Evolutionary conservation across 2,329 filamentous ascomycete genomes (phyloP).

Genomic region (Talaromyces rugulosus): DNA sequence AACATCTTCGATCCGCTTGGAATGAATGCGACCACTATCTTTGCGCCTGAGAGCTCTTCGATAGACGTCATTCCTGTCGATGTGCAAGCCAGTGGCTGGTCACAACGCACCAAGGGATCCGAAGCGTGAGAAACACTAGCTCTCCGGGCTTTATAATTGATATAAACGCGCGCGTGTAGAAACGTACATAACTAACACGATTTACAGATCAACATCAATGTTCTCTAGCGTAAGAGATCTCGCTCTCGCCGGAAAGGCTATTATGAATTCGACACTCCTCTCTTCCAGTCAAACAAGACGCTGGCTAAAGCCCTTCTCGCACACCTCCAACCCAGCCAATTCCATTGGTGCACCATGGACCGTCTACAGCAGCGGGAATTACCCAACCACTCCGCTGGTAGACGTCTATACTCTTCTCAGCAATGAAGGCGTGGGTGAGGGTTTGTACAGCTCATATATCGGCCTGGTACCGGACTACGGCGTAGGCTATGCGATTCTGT

Average conservation of each 20-base stretch:
- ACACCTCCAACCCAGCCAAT: slow-evolving; percentile 30
- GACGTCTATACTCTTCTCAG: slow-evolving; percentile 30
- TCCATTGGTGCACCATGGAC: slow-evolving; percentile 37
- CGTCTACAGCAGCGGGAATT: slow-evolving; percentile 24
- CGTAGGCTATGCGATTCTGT: not conserved
- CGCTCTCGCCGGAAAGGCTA: slow-evolving; percentile 29
- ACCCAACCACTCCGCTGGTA: slow-evolving; percentile 20
- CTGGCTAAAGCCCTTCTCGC: slow-evolving; percentile 40
- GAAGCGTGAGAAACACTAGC: not conserved
- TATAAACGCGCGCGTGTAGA: too few species aligned
- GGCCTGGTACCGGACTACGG: not conserved
- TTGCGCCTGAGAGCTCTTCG: not conserved
- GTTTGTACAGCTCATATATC: not conserved
- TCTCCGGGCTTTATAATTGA: not conserved
- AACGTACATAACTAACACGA: not conserved
- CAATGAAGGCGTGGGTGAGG: not conserved
- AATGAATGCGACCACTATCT: not conserved
- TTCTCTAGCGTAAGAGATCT: not conserved
- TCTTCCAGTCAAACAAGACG: slow-evolving; percentile 28
- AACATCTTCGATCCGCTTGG: not conserved
- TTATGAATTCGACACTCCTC: slow-evolving; percentile 36
- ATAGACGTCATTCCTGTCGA: not conserved
- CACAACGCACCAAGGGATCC: not conserved
- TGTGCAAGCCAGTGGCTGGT: not conserved
- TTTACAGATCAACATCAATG: not conserved